Base-by-base conservation (phyloP, 129 eudicot genomes). In the Logfia minima region DNA sequence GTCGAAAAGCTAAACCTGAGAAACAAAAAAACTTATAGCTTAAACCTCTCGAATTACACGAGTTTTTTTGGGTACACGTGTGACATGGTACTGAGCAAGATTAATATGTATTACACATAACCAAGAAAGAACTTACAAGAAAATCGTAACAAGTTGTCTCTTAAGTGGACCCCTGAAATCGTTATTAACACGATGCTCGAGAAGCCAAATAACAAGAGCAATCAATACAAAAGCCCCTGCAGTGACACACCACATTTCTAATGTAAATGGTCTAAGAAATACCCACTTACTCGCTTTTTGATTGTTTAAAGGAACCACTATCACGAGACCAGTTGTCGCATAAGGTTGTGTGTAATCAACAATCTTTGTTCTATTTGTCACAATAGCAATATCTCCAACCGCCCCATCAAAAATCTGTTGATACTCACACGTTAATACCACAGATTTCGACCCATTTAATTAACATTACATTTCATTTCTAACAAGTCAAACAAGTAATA, bases 1-100 rank as follows among this genome's bases (percentile, higher is more conserved):
- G 96, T 90, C 29, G 96, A 90, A 72, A 90, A 84, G 90, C 93
- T 87, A 77, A 90, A 90, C 91, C 93, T 90, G 89, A 87, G 86
- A 60, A 60, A 73, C 5, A 78, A 68, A 43, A 56, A 68, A 34
- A 59, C 48, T 77, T 45, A 23, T 55, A 77, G 39, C 23, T 65
- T 29, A 8, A 65, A 31, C 2, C 6, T 28, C 4, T 1, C 16
- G 41, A 6, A 29, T 6, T 24, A 4, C 28, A 24, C 18, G 1
- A 62, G 1, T 62, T 24, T 62, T 24, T 3, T 3, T 45, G 3
- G 3, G 26, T 58, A 58, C 63, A 22, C 13, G 7, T 6, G 28
- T 58, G 55, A 58, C 63, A 19, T 58, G 7, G 9, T n/a, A 31
- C 29, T 26, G 41, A 37, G 56, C 26, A 65, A 4, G 24, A n/a